Percentiles rank a stretch among this genome's conserved stretches.
Conservation (phyloP, 169 alveolate genomes). For the Plasmodium knowlesi region DNA sequence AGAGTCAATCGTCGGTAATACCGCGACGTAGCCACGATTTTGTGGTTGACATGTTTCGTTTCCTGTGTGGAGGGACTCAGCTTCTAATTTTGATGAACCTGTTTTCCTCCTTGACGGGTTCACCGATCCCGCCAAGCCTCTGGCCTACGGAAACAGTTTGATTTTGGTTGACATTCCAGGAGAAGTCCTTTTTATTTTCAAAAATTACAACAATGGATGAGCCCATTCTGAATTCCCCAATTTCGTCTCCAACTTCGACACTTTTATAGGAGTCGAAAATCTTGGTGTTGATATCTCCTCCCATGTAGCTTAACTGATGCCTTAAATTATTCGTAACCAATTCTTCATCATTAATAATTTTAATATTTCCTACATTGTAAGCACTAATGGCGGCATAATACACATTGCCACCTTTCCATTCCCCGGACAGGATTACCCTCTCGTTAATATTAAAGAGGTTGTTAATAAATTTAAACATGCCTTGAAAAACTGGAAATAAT, state of each 20-base stretch:
- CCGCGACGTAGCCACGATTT: neutral
- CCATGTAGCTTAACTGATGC: slow-evolving; percentile 48
- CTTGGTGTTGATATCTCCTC: slow-evolving; percentile 69
- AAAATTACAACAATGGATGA: slow-evolving; percentile 57
- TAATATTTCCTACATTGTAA: slow-evolving; percentile 57
- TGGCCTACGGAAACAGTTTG: slow-evolving; percentile 41
- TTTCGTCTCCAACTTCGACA: slow-evolving; percentile 49
- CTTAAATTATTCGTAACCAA: slow-evolving; percentile 45
- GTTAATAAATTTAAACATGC: slow-evolving; percentile 50
- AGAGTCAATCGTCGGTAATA: neutral
- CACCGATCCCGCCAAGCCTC: slow-evolving; percentile 22
- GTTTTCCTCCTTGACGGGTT: neutral
- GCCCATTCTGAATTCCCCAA: slow-evolving; percentile 65
- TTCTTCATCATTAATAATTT: slow-evolving; percentile 37
- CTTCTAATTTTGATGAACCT: slow-evolving; percentile 24
- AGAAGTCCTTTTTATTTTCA: slow-evolving; percentile 46
- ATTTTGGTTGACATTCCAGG: slow-evolving; percentile 18
- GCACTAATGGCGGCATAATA: slow-evolving; percentile 68
- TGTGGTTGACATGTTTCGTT: neutral
- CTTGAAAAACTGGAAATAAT: slow-evolving; percentile 41
- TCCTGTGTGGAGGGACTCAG: neutral
- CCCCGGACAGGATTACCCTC: slow-evolving; percentile 55
- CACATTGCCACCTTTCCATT: slow-evolving; percentile 61
- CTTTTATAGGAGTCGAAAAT: slow-evolving; percentile 18
- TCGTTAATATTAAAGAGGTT: slow-evolving; percentile 59